Conservation (phyloP, 164 flowering plant genomes). For the Sextonia rubra region DNA sequence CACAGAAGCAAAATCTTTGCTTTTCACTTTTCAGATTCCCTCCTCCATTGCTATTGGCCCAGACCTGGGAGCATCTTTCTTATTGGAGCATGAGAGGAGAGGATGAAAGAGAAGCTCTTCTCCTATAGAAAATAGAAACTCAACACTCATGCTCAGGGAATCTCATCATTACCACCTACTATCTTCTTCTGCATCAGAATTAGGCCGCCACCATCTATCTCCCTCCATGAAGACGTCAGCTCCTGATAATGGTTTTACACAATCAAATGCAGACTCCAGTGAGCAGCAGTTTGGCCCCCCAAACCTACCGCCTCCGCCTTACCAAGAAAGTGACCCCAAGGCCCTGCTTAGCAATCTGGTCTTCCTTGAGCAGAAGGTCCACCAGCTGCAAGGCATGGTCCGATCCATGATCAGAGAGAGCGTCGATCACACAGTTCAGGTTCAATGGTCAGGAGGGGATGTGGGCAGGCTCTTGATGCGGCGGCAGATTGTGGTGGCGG, state of each 20-base stretch:
- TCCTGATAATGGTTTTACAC: neutral
- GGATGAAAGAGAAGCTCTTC: too few relatives aligned
- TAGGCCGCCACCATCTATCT: neutral
- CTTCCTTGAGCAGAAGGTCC: conserved; percentile 13
- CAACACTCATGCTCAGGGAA: neutral
- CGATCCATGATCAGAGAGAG: conserved; percentile 4
- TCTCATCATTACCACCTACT: neutral
- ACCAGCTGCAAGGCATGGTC: conserved; percentile 10
- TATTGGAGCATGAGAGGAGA: too few relatives aligned
- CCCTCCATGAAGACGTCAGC: neutral
- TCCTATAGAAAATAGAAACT: too few relatives aligned
- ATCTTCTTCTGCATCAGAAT: neutral
- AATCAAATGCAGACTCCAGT: neutral
- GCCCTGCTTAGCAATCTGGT: conserved; percentile 7
- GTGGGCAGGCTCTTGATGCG: neutral
- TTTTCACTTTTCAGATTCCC: too few relatives aligned
- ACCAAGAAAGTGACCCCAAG: conserved; percentile 1
- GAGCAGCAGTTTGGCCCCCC: neutral
- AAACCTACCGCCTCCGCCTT: neutral
- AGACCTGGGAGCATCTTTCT: too few relatives aligned
- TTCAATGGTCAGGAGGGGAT: too few relatives aligned
- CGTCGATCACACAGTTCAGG: neutral
- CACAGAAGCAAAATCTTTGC: too few relatives aligned
- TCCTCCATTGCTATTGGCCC: too few relatives aligned
- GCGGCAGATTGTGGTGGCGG: conserved; percentile 4